Conservation (phyloP, 1,139 yeast genomes). For the Tardiomyces blankii region DNA sequence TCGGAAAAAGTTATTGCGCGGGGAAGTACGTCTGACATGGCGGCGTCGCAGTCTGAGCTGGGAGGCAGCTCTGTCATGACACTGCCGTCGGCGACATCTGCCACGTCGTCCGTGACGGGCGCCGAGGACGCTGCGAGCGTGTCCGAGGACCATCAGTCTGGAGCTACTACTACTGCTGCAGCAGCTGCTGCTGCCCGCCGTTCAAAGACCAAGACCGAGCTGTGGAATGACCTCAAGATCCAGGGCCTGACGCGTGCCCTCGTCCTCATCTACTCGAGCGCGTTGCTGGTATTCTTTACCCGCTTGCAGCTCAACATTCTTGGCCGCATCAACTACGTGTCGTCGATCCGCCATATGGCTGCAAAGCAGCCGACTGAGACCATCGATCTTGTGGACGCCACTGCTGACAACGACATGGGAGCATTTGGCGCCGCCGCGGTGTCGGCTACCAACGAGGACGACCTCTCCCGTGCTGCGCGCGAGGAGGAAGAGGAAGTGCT, state of each 20-base stretch:
- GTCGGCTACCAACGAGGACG: constrained; percentile 15
- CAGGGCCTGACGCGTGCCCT: constrained; percentile 66
- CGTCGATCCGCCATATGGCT: constrained; percentile 65
- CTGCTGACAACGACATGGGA: background rate
- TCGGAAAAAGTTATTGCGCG: background rate
- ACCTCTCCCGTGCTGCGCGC: constrained; percentile 15
- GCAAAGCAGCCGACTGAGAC: constrained; percentile 21
- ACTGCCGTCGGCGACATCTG: background rate
- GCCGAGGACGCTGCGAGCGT: constrained; percentile 7
- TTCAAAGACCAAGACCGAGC: constrained; percentile 48
- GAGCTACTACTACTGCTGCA: too few species aligned
- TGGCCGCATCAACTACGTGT: constrained; percentile 77
- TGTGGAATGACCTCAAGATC: constrained; percentile 77
- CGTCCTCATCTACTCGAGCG: constrained; percentile 57
- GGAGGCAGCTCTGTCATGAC: background rate
- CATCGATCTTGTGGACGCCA: constrained; percentile 7
- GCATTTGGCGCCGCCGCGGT: constrained; percentile 1
- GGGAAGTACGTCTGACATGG: background rate
- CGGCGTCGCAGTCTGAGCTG: background rate
- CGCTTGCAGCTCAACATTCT: constrained; percentile 79
- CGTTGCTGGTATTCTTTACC: constrained; percentile 63
- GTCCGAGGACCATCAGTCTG: constrained; percentile 6
- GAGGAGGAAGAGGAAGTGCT: constrained; percentile 18
- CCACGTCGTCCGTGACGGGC: background rate
- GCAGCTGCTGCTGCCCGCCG: background rate